Evolutionary conservation across 257 asterid species (phyloP).

Genomic region (Nicotiana tabacum): DNA sequence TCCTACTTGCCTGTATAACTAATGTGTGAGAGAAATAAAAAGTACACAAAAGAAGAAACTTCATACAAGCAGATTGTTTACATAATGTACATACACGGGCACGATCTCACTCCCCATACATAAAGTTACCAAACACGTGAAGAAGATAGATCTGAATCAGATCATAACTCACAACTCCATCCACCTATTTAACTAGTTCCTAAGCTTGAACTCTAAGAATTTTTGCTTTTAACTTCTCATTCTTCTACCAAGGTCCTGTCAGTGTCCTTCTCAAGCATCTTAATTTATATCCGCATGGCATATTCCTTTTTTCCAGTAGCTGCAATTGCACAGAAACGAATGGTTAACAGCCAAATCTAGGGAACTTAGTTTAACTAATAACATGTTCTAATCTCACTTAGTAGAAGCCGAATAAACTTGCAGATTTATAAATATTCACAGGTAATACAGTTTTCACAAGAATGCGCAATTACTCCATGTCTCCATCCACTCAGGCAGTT

Average conservation of each 20-base stretch:
- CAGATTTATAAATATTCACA: neutral
- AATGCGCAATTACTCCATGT: neutral
- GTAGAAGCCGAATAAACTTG: neutral
- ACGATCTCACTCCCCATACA: constrained; percentile 17
- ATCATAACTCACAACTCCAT: constrained; percentile 17
- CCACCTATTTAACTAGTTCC: constrained; percentile 14
- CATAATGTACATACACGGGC: constrained; percentile 6
- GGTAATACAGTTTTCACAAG: neutral
- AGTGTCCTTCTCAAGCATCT: constrained; percentile 69
- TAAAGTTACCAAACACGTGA: constrained; percentile 14
- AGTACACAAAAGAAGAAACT: constrained; percentile 6
- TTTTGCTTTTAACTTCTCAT: neutral
- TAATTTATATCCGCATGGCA: constrained; percentile 47
- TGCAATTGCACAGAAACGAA: constrained; percentile 12
- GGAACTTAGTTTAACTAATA: neutral
- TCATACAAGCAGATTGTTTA: constrained; percentile 18
- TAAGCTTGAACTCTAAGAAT: neutral
- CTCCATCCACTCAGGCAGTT: neutral
- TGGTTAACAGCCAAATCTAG: neutral
- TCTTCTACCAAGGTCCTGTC: constrained; percentile 80
- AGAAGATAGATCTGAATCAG: constrained; percentile 8
- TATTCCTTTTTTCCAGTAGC: constrained; percentile 50
- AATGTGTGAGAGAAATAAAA: constrained; percentile 2
- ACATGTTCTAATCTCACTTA: neutral
- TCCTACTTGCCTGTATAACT: neutral